These are phyloP conservation scores for Diplodia seriata DNA, from an alignment of 2,329 filamentous ascomycete species.

Conservation along the genomic window DNA sequence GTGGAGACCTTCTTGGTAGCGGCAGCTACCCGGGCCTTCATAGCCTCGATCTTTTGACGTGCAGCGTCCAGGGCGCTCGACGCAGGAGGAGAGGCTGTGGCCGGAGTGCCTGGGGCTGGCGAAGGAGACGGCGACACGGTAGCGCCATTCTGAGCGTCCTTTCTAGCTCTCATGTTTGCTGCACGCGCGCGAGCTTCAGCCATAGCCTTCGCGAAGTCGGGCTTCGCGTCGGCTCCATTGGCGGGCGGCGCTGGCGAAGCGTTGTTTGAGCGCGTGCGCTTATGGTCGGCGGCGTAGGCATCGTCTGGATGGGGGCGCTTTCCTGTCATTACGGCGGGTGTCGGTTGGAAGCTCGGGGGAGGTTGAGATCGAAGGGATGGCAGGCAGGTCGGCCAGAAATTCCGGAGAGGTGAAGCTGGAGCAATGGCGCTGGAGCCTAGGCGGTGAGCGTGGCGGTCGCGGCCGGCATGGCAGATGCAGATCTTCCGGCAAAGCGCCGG, in stretches of 20 bases:
- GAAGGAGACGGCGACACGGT: constrained; percentile 32
- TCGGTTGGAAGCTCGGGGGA: neutral
- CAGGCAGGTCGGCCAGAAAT: constrained; percentile 20
- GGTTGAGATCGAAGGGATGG: constrained; percentile 12
- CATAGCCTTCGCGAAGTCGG: constrained; percentile 42
- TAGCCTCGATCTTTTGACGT: constrained; percentile 69
- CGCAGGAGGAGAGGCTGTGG: constrained; percentile 31
- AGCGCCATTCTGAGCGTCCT: constrained; percentile 39
- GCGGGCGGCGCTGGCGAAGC: constrained; percentile 44
- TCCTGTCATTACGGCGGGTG: constrained; percentile 45
- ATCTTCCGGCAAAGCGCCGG: constrained; percentile 19
- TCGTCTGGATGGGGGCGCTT: constrained; percentile 53
- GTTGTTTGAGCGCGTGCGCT: constrained; percentile 50
- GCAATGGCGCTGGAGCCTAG: neutral
- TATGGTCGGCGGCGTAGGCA: constrained; percentile 45
- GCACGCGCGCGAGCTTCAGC: constrained; percentile 36
- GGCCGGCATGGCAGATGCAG: constrained; percentile 8
- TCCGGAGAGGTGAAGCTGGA: constrained; percentile 21
- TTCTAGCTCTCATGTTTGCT: constrained; percentile 44
- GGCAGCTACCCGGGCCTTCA: constrained; percentile 65
- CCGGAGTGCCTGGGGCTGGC: constrained; percentile 33
- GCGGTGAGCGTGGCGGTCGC: constrained; percentile 15
- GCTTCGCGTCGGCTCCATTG: constrained; percentile 34
- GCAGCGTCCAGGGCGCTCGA: constrained; percentile 40
- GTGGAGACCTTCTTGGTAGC: constrained; percentile 49